These are phyloP conservation scores for Peziza echinospora DNA, from an alignment of 495 filamentous ascomycete species.

Conservation along the genomic window DNA sequence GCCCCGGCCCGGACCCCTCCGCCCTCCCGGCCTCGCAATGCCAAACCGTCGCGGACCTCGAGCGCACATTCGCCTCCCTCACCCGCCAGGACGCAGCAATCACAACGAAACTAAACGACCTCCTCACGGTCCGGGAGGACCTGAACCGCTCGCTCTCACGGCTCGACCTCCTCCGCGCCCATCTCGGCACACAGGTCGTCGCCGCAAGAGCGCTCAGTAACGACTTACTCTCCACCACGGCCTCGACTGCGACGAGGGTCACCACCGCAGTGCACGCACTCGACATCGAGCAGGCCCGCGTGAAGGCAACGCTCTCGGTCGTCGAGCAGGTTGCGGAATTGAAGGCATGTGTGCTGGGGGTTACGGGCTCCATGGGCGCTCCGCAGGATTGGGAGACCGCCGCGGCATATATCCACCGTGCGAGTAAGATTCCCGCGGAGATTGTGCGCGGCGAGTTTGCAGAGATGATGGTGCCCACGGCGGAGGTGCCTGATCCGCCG, in stretches of 20 bases:
- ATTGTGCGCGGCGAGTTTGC: slow-evolving; percentile 77
- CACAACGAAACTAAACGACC: slow-evolving; percentile 47
- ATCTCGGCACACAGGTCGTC: slow-evolving; percentile 70
- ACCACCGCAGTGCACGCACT: slow-evolving; percentile 65
- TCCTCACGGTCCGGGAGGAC: slow-evolving; percentile 61
- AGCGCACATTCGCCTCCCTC: slow-evolving; percentile 48
- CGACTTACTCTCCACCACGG: slow-evolving; percentile 65
- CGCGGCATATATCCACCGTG: slow-evolving; percentile 66
- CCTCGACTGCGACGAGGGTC: slow-evolving; percentile 67
- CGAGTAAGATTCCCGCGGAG: slow-evolving; percentile 51
- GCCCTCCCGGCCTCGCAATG: slow-evolving; percentile 20
- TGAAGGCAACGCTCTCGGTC: slow-evolving; percentile 71
- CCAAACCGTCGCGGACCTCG: slow-evolving; percentile 55
- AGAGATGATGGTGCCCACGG: slow-evolving; percentile 76
- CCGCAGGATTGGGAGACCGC: slow-evolving; percentile 98
- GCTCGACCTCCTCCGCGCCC: slow-evolving; percentile 75
- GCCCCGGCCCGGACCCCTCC: no score
- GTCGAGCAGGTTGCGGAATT: slow-evolving; percentile 93
- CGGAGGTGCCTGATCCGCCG: slow-evolving; percentile 83
- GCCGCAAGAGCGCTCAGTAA: slow-evolving; percentile 65
- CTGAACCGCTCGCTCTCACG: slow-evolving; percentile 61
- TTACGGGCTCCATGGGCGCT: slow-evolving; percentile 86
- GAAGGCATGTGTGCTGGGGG: slow-evolving; percentile 87
- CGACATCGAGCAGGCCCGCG: slow-evolving; percentile 73
- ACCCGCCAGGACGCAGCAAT: slow-evolving; percentile 53